Base-by-base conservation (phyloP, 768 basidiomycete species). In the Kwoniella mangroviensis region DNA sequence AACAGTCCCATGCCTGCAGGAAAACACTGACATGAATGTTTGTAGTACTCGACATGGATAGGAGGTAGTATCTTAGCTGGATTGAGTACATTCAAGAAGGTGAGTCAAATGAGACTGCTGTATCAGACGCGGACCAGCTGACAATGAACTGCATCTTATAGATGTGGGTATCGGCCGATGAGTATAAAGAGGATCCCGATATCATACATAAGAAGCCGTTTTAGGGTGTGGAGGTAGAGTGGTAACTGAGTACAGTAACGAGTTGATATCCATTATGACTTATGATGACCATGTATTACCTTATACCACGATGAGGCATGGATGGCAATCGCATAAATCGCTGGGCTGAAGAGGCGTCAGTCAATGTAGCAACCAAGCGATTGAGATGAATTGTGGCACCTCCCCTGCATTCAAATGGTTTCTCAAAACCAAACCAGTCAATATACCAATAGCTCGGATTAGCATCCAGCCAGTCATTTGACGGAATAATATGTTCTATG, bases 81-180 rank as follows among this genome's bases (percentile, higher is more conserved):
- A 49, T 83, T 99, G 71, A 94, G 89, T 75, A 97, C 97, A 43
- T 99, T 99, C 88, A 98, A 96, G 85, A 97, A 97, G 90, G 94
- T 91, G 67, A 65, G 80, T n/a, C n/a, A n/a, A n/a, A n/a, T n/a
- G n/a, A n/a, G n/a, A n/a, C n/a, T n/a, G n/a, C n/a, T n/a, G n/a
- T n/a, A n/a, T n/a, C n/a, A n/a, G n/a, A n/a, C n/a, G n/a, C n/a
- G n/a, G n/a, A n/a, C 34, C 34, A 64, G 65, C 63, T 71, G 56
- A 72, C 28, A 49, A n/a, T 40, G 34, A 17, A 51, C 0, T 28
- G 19, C 55, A 6, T 43, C 9, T 1, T 4, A 2, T 67, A 97
- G 94, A 98, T 99, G 96, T 99, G 97, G 96, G 93, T 99, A 61
- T 95, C 94, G 56, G 94, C 95, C 49, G 96, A 99, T 84, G 97